phyloP scores from a whole-genome alignment of 805 yeast species.

The Yarrowia deformans region DNA sequence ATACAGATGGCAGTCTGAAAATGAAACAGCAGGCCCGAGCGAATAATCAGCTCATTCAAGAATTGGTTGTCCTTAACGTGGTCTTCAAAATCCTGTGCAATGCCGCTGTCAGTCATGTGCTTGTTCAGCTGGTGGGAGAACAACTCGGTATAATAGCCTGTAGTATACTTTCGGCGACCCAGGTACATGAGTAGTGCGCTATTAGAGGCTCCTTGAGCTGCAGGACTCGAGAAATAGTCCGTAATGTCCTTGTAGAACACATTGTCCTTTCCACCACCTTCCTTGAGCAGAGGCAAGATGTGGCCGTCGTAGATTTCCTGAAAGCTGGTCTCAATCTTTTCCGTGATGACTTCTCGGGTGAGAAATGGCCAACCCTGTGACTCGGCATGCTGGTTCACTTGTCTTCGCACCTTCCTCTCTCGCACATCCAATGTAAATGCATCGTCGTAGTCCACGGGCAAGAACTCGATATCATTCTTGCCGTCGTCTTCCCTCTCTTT shows the following conservation, averaged over 20 bases:
- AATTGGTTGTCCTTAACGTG: background rate
- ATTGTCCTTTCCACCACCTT: background rate
- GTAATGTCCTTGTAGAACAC: conserved; percentile 8
- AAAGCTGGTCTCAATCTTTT: background rate
- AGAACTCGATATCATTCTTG: conserved; percentile 9
- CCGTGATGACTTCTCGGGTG: background rate
- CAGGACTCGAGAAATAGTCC: background rate
- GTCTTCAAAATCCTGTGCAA: conserved; percentile 1
- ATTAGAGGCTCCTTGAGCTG: background rate
- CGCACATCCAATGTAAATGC: background rate
- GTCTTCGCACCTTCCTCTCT: background rate
- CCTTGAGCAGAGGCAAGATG: conserved; percentile 2
- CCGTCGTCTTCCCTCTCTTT: conserved; percentile 16
- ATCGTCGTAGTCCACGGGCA: background rate
- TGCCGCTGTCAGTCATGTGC: background rate
- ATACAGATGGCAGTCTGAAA: conserved; percentile 18
- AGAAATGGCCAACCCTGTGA: background rate
- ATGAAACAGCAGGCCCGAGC: background rate
- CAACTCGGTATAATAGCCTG: conserved; percentile 13
- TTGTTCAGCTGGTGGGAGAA: background rate
- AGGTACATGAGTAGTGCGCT: conserved; percentile 13
- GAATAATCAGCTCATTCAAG: background rate
- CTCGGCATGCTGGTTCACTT: conserved; percentile 16
- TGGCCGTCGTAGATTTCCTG: background rate
- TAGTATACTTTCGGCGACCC: background rate